phyloP scores from a whole-genome alignment of 495 filamentous ascomycete genomes.

The Podospora appendiculata region DNA sequence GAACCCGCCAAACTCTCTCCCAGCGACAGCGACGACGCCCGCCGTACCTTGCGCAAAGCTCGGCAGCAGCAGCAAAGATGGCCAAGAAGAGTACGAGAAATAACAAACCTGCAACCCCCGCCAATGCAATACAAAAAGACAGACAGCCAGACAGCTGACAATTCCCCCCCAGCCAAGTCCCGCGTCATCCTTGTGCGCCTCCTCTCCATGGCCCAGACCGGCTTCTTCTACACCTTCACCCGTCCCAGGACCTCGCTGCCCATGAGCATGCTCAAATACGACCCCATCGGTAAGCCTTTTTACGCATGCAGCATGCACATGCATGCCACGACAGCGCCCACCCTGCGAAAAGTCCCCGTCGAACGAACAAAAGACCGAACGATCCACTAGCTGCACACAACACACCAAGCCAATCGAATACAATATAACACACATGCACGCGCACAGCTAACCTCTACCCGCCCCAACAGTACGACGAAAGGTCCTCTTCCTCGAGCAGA shows the following conservation, averaged over 20 bases:
- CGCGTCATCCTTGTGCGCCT: conserved; percentile 89
- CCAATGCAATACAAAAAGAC: no score
- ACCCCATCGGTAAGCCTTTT: conserved; percentile 85
- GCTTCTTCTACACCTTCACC: conserved; percentile 85
- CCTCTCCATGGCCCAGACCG: conserved; percentile 97
- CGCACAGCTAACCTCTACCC: neutral
- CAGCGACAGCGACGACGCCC: neutral
- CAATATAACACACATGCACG: neutral
- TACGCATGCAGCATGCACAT: no score
- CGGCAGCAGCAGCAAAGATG: conserved; percentile 28
- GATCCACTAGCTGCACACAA: neutral
- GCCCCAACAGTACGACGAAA: conserved; percentile 62
- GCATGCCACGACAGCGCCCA: no score
- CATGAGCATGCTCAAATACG: conserved; percentile 97
- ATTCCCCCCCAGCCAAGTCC: conserved; percentile 62
- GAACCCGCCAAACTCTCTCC: neutral
- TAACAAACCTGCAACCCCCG: no score
- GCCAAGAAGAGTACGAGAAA: conserved; percentile 43
- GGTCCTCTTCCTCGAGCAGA: conserved; percentile 89
- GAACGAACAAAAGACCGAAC: no score
- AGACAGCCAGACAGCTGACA: neutral
- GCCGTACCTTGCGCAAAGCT: neutral
- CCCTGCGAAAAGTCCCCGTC: no score
- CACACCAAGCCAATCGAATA: no score
- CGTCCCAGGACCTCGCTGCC: conserved; percentile 75